These are phyloP conservation scores for Dimocarpus longan DNA, from an alignment of 345 rosid genomes.

Conservation along the genomic window DNA sequence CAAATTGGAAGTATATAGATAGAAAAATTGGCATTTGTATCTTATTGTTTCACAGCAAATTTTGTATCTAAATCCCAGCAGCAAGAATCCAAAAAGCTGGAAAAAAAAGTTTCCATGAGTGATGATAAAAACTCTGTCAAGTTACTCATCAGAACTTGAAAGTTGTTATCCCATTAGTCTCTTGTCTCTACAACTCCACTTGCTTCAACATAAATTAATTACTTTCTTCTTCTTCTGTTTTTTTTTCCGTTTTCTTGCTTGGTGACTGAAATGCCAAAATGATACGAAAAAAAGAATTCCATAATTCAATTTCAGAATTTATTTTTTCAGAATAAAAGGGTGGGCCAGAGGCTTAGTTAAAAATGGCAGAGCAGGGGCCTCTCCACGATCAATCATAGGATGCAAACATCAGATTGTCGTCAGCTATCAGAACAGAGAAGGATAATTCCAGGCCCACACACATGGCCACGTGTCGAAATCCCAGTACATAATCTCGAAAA, in stretches of 20 bases:
- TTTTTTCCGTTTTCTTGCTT: not conserved
- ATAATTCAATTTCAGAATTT: not conserved
- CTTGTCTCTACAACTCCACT: not conserved
- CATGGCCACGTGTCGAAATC: conserved; percentile 31
- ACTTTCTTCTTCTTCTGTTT: not conserved
- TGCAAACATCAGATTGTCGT: conserved; percentile 35
- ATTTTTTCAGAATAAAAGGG: not conserved
- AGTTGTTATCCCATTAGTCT: not conserved
- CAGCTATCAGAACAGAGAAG: conserved; percentile 23
- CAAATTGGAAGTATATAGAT: too few relatives aligned
- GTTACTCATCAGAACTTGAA: not conserved
- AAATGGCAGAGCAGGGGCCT: conserved; percentile 24
- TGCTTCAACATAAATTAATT: not conserved
- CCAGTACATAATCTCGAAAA: not conserved
- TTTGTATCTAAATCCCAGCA: not conserved
- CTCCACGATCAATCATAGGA: conserved; percentile 34
- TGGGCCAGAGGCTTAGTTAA: conserved; percentile 17
- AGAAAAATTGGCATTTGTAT: not conserved
- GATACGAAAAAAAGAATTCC: not conserved
- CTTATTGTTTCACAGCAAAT: not conserved
- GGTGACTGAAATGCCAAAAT: conserved; percentile 8
- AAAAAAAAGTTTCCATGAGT: not conserved
- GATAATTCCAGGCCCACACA: conserved; percentile 27
- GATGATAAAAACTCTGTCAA: not conserved
- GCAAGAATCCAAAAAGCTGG: not conserved